phyloP scores from a whole-genome alignment of 345 rosid genomes.

The Cardamine chenopodiifolia region DNA sequence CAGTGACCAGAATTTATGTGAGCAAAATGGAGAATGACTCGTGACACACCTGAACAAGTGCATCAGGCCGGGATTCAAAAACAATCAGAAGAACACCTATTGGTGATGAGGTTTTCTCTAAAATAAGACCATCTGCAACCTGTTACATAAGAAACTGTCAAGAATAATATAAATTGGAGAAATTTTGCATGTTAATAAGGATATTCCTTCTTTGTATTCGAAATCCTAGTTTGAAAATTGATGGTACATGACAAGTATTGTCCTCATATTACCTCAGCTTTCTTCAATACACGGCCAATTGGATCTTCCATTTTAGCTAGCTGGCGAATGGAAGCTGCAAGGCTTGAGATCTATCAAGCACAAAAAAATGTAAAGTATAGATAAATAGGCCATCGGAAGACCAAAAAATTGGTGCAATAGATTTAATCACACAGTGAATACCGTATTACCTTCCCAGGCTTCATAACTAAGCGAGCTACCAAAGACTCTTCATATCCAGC shows the following conservation, averaged over 20 bases:
- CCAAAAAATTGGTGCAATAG: not conserved
- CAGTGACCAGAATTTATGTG: not conserved
- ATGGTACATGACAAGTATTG: not conserved
- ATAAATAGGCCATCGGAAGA: not conserved
- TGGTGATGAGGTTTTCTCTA: slow-evolving; percentile 95
- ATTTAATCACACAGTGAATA: slow-evolving; percentile 6
- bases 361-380: slow-evolving; percentile 6
- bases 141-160: slow-evolving; percentile 38
- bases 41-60: slow-evolving; percentile 82
- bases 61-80: slow-evolving; percentile 97
- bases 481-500: slow-evolving; percentile 79
- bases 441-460: slow-evolving; percentile 74
- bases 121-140: slow-evolving; percentile 87
- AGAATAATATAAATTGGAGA: slow-evolving; percentile 1
- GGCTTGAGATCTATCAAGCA: slow-evolving; percentile 65
- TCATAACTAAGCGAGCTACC: slow-evolving; percentile 78
- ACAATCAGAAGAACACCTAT: slow-evolving; percentile 95
- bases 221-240: not conserved
- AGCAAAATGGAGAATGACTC: slow-evolving; percentile 16
- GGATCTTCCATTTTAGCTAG: slow-evolving; percentile 98
- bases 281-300: slow-evolving; percentile 74
- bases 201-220: not conserved
- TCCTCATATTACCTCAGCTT: slow-evolving; percentile 67
- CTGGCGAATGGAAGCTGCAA: slow-evolving; percentile 75
- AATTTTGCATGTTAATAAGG: not conserved